Evolutionary conservation across 106 monocot genomes (phyloP).

Genomic region (Acorus gramineus): DNA sequence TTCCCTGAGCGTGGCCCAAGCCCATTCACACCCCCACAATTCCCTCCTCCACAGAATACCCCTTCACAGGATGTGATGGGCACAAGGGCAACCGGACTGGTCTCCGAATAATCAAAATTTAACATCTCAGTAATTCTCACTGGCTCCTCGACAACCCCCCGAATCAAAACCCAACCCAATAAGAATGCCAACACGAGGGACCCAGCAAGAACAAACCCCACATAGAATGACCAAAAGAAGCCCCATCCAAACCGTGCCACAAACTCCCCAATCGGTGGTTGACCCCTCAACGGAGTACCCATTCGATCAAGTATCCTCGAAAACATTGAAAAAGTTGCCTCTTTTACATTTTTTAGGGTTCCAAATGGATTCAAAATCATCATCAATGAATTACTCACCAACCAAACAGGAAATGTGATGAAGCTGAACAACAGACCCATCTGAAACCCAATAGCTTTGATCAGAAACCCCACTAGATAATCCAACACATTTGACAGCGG

Average conservation of each 20-base stretch:
- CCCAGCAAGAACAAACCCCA: conserved; percentile 36
- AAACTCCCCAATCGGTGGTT: conserved; percentile 18
- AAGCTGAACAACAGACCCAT: conserved; percentile 26
- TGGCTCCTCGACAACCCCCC: conserved; percentile 52
- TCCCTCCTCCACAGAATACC: neutral
- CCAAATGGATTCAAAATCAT: conserved; percentile 52
- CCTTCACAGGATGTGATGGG: conserved; percentile 21
- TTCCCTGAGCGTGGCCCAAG: neutral
- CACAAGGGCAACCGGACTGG: conserved; percentile 62
- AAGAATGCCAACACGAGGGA: conserved; percentile 46
- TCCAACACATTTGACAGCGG: conserved; percentile 17
- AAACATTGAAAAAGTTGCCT: conserved; percentile 16
- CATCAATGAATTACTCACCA: conserved; percentile 32
- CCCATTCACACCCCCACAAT: conserved; percentile 6
- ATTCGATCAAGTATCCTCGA: conserved; percentile 6
- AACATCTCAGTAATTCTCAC: conserved; percentile 39
- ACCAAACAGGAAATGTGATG: conserved; percentile 37
- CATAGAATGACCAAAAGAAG: conserved; percentile 62
- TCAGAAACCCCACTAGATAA: conserved; percentile 23
- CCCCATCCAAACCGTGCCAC: conserved; percentile 32
- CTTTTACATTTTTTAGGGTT: conserved; percentile 11
- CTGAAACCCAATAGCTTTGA: conserved; percentile 63
- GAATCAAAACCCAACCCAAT: conserved; percentile 32
- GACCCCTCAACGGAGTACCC: conserved; percentile 2
- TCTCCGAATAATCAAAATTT: conserved; percentile 82